Percentiles rank a stretch among this genome's conserved stretches.
Evolutionary conservation across 2,329 filamentous ascomycete genomes (phyloP).

Genomic region (Pseudocercospora cruenta): DNA sequence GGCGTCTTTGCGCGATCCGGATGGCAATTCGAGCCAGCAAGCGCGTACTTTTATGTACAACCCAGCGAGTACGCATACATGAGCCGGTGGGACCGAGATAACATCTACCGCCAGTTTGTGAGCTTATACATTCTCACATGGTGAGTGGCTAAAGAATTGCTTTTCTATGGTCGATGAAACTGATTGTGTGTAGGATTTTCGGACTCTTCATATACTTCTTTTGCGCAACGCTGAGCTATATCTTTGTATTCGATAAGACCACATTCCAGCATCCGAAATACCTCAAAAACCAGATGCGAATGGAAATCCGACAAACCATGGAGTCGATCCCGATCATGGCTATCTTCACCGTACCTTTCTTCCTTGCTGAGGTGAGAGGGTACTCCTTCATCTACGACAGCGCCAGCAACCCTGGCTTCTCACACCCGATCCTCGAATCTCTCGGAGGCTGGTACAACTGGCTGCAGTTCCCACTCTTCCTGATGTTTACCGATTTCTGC

Average conservation of each 20-base stretch:
- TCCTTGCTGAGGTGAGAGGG: slow-evolving; percentile 80
- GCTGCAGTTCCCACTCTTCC: slow-evolving; percentile 83
- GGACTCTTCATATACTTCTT: slow-evolving; percentile 83
- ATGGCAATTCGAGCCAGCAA: slow-evolving; percentile 72
- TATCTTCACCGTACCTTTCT: slow-evolving; percentile 76
- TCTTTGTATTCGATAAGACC: slow-evolving; percentile 88
- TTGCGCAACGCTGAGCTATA: slow-evolving; percentile 80
- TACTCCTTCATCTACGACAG: slow-evolving; percentile 85
- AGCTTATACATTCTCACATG: slow-evolving; percentile 85
- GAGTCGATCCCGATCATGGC: slow-evolving; percentile 80
- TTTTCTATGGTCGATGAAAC: background rate
- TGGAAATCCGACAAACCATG: slow-evolving; percentile 83
- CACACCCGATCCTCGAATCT: slow-evolving; percentile 33
- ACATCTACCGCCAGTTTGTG: slow-evolving; percentile 72
- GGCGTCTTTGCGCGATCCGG: slow-evolving; percentile 24
- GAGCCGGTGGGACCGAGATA: slow-evolving; percentile 77
- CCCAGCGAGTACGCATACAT: slow-evolving; percentile 77
- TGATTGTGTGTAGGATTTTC: slow-evolving; percentile 70
- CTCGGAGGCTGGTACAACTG: slow-evolving; percentile 64
- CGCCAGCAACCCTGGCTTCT: slow-evolving; percentile 33
- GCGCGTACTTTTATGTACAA: slow-evolving; percentile 67
- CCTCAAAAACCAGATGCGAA: slow-evolving; percentile 85
- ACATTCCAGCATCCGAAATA: slow-evolving; percentile 91
- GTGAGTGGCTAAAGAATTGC: slow-evolving; percentile 54
- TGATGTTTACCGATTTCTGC: slow-evolving; percentile 83